These are phyloP conservation scores for Musa schizocarpa DNA, from an alignment of 176 grass and related monocot genomes.

Conservation along the genomic window DNA sequence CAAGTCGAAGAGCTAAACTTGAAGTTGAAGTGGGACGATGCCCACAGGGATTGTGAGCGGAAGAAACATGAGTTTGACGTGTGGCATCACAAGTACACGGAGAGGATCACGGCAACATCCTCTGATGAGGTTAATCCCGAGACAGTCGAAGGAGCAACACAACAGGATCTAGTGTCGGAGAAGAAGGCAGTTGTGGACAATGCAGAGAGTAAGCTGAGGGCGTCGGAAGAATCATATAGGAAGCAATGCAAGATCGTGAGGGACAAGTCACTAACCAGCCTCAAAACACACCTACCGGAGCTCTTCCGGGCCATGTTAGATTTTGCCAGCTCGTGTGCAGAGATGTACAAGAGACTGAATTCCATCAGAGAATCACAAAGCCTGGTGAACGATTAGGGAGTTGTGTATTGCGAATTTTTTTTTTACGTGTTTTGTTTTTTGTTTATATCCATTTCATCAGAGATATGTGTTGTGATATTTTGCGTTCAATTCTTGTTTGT, in stretches of 20 bases:
- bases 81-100: conserved; percentile 46
- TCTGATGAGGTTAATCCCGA: conserved; percentile 27
- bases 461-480: too few species aligned
- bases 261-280: conserved; percentile 63
- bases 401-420: too few species aligned
- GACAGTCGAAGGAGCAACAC: background rate
- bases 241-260: conserved; percentile 56
- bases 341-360: conserved; percentile 47
- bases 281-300: conserved; percentile 47
- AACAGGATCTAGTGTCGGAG: conserved; percentile 29
- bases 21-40: conserved; percentile 30
- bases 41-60: conserved; percentile 38
- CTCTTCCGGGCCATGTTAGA: conserved; percentile 37
- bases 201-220: conserved; percentile 29
- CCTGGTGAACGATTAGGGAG: background rate
- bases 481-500: too few species aligned
- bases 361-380: conserved; percentile 18
- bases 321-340: conserved; percentile 38
- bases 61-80: conserved; percentile 56
- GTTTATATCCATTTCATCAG: too few species aligned
- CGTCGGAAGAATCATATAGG: conserved; percentile 29
- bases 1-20: conserved; percentile 56
- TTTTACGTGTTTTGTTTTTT: too few species aligned
- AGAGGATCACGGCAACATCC: conserved; percentile 27
- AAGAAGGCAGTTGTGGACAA: conserved; percentile 31